Conservation (phyloP, 2,329 filamentous ascomycete genomes). For the Scopulariopsis brevicaulis region DNA sequence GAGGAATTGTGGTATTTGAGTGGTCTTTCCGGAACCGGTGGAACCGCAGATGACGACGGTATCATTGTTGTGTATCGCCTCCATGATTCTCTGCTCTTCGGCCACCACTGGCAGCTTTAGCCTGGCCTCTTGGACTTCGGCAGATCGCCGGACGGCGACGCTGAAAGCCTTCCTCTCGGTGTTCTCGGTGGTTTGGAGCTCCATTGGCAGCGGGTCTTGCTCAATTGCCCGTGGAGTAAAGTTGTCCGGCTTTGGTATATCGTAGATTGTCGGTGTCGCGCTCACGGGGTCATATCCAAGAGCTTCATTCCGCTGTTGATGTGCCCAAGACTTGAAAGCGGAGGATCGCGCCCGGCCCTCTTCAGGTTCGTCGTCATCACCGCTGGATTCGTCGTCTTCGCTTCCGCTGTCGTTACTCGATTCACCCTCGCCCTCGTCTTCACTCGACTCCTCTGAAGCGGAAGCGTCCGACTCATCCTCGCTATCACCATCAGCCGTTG, state of each 20-base stretch:
- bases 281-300: slow-evolving; percentile 48
- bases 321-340: slow-evolving; percentile 92
- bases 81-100: slow-evolving; percentile 96
- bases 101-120: slow-evolving; percentile 79
- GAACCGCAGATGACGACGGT: slow-evolving; percentile 87
- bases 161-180: slow-evolving; percentile 62
- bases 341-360: slow-evolving; percentile 27
- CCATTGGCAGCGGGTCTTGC: slow-evolving; percentile 57
- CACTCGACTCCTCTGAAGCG: not conserved
- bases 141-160: slow-evolving; percentile 56
- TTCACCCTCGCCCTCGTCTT: slow-evolving; percentile 9
- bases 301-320: slow-evolving; percentile 72
- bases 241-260: slow-evolving; percentile 44
- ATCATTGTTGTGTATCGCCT: slow-evolving; percentile 86
- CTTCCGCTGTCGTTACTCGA: slow-evolving; percentile 11
- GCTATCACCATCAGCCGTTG: slow-evolving; percentile 7
- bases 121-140: slow-evolving; percentile 67
- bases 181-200: slow-evolving; percentile 50
- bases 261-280: slow-evolving; percentile 26
- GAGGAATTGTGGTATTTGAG: slow-evolving; percentile 91
- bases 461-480: not conserved
- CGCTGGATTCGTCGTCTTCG: slow-evolving; percentile 22
- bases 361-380: slow-evolving; percentile 15
- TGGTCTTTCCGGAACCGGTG: slow-evolving; percentile 96
- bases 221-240: slow-evolving; percentile 60